Base-by-base conservation (phyloP, 495 filamentous ascomycete genomes). In the Polyplosphaeria fusca region DNA sequence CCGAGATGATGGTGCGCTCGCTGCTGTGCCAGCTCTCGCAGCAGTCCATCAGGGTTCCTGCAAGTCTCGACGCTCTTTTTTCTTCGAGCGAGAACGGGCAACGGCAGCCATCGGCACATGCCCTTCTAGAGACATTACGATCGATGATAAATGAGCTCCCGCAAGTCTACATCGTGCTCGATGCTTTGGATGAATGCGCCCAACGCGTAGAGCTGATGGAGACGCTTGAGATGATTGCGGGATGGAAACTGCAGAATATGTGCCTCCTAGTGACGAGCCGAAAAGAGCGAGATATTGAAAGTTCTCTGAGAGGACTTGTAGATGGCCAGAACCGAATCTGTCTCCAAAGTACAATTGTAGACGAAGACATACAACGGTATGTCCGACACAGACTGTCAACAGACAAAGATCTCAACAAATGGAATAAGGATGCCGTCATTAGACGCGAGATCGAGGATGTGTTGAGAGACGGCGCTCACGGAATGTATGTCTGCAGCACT, bases 321-420 rank as follows among this genome's bases (percentile, higher is more conserved):
- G 46, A 49, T 11, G 3, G 5, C 9, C 46, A 49, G 46, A 49
- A 35, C 19, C 30, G 46, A 16, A 35, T 49, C 27, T 49, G 27
- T n/a, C 46, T 49, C 14, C 46, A 30, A 35, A 49, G 24, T 27
- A 18, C 5, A 27, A 7, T 49, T 18, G 19, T 49, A 9, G 46
- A 49, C 46, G 20, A 49, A 16, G 46, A 49, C 46, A 49, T 49
- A 49, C 46, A 49, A 49, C 23, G 27, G 24, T 49, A 49, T 35
- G 27, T 49, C 23, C 46, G 27, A 35, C 24, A 49, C 3, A 30
- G 46, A 22, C 46, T 49, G 13, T 20, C 27, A 4, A 22, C 5
- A 9, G 46, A 49, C 27, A 49, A 49, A 22, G 14, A 9, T 20
- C 19, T 49, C 3, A 12, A 22, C 14, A 49, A 49, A 35, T 49